Evolutionary conservation across 2,329 filamentous ascomycete genomes (phyloP).

Genomic region (Hymenotorrendiella dingleyae): DNA sequence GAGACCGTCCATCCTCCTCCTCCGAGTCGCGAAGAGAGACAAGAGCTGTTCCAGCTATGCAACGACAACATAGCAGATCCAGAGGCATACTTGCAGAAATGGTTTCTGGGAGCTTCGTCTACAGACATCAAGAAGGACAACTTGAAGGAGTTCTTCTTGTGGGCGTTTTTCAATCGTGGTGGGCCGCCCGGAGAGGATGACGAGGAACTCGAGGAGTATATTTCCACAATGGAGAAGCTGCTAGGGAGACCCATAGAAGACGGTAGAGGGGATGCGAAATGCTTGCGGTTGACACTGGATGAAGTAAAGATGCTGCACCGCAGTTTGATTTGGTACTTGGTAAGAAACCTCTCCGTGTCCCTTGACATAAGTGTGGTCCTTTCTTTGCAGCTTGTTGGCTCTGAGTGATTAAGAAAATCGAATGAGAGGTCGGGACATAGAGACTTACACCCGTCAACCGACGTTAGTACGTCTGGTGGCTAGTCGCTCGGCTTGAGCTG

Average conservation of each 20-base stretch:
- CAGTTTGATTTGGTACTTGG: constrained; percentile 51
- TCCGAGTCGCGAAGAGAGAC: constrained; percentile 39
- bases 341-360: constrained; percentile 29
- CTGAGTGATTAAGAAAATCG: too few relatives aligned
- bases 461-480: too few relatives aligned
- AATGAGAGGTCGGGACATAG: too few relatives aligned
- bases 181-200: constrained; percentile 39
- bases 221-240: constrained; percentile 43
- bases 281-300: constrained; percentile 52
- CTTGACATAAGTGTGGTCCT: too few relatives aligned
- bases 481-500: too few relatives aligned
- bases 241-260: constrained; percentile 43
- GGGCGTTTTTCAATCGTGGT: constrained; percentile 50
- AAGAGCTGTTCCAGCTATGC: constrained; percentile 45
- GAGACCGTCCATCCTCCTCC: constrained; percentile 44
- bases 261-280: constrained; percentile 46
- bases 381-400: too few relatives aligned
- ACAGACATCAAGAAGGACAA: constrained; percentile 53
- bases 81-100: constrained; percentile 46
- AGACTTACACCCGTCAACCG: too few relatives aligned
- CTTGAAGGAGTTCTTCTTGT: constrained; percentile 54
- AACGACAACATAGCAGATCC: constrained; percentile 46
- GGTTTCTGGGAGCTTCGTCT: constrained; percentile 49
- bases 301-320: constrained; percentile 50
- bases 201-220: constrained; percentile 50